These are phyloP conservation scores for Royoungia palumana DNA, from an alignment of 768 basidiomycete species.

Conservation along the genomic window DNA sequence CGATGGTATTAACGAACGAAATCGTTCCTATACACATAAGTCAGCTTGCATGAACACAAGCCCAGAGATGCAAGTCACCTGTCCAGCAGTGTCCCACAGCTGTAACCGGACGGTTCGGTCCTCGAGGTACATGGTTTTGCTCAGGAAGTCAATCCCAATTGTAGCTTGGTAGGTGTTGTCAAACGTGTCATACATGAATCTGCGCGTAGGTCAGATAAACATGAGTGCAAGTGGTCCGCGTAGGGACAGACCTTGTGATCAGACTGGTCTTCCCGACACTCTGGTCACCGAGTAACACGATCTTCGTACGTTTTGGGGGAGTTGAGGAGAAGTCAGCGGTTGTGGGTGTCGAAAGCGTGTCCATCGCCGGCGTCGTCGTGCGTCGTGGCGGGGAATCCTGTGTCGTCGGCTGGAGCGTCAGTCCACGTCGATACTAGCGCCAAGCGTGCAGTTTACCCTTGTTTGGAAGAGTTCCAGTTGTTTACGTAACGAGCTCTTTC, in stretches of 20 bases:
- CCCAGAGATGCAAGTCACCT: constrained; percentile 37
- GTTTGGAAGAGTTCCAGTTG: constrained; percentile 17
- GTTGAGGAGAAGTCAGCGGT: constrained; percentile 84
- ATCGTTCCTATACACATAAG: constrained; percentile 69
- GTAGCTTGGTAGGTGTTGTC: constrained; percentile 99
- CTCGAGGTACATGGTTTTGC: constrained; percentile 99
- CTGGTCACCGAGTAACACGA: constrained; percentile 94
- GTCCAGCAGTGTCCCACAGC: constrained; percentile 98
- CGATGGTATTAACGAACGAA: constrained; percentile 94
- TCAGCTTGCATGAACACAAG: constrained; percentile 1
- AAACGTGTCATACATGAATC: constrained; percentile 99
- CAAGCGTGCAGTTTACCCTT: constrained; percentile 19
- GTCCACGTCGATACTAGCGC: constrained; percentile 14
- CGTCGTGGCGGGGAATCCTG: background rate
- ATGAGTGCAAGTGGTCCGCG: background rate
- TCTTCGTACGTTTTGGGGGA: constrained; percentile 92
- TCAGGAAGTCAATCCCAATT: constrained; percentile 98
- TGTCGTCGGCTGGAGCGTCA: background rate
- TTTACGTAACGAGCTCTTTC: constrained; percentile 6
- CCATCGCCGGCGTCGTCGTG: constrained; percentile 34
- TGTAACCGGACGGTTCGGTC: constrained; percentile 97
- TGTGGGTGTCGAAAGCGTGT: constrained; percentile 59
- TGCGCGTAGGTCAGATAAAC: constrained; percentile 29
- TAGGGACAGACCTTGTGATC: constrained; percentile 75
- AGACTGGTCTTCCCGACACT: constrained; percentile 98